These are phyloP conservation scores for Tetrahymena elliotti DNA, from an alignment of 73 alveolate genomes.

Conservation along the genomic window DNA sequence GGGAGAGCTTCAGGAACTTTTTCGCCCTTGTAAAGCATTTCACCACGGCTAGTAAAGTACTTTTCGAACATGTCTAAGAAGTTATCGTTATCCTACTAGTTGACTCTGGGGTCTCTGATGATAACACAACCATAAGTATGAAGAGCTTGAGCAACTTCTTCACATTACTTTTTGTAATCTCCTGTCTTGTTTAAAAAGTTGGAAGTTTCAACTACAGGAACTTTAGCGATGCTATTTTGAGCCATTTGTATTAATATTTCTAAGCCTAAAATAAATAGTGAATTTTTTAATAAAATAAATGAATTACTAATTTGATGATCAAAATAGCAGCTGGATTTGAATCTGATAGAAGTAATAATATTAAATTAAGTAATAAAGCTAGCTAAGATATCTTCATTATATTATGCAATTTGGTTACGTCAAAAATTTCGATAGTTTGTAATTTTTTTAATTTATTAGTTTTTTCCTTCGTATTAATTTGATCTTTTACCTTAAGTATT, in stretches of 20 bases:
- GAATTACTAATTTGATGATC: not conserved
- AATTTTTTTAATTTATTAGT: not conserved
- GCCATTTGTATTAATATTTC: not conserved
- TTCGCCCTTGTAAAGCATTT: conserved; percentile 54
- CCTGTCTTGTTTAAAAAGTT: conserved; percentile 17
- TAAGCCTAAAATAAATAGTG: not conserved
- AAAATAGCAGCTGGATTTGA: not conserved
- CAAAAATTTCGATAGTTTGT: not conserved
- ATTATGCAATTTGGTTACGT: not conserved
- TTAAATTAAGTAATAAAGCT: not conserved
- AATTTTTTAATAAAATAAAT: not conserved
- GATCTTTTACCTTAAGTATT: not conserved
- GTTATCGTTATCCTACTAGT: conserved; percentile 62
- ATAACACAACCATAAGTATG: conserved; percentile 67
- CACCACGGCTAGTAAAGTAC: conserved; percentile 58
- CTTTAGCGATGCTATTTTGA: not conserved
- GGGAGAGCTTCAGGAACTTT: conserved; percentile 66
- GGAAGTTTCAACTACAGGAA: conserved; percentile 42
- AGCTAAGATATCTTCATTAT: not conserved
- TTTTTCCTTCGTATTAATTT: not conserved
- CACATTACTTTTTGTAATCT: conserved; percentile 52
- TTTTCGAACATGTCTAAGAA: conserved; percentile 73
- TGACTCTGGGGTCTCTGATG: conserved; percentile 77
- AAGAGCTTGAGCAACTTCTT: conserved; percentile 64
- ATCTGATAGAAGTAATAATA: not conserved